Conservation (phyloP, 176 grass and related monocot genomes). For the Dendrocalamus sinicus region DNA sequence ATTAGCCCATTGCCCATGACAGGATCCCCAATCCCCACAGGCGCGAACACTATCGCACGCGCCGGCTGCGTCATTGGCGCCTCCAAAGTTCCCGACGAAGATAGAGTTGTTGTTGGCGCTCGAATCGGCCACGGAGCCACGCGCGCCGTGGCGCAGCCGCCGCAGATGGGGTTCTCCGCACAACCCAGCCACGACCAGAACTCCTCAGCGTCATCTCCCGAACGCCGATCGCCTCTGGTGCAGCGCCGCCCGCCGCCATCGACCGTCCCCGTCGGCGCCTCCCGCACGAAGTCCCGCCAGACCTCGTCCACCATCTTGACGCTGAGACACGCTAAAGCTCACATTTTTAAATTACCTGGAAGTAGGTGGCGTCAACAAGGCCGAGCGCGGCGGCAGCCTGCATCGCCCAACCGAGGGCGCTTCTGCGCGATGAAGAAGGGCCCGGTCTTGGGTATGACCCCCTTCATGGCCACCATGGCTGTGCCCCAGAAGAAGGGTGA, state of each 20-base stretch:
- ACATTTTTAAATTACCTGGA: constrained; percentile 58
- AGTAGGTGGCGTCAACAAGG: constrained; percentile 81
- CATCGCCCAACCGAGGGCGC: constrained; percentile 66
- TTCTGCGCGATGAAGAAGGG: constrained; percentile 94
- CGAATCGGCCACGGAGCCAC: constrained; percentile 40
- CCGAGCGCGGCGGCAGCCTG: constrained; percentile 68
- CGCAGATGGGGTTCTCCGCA: constrained; percentile 46
- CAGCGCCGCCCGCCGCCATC: background rate
- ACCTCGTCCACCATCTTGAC: constrained; percentile 85
- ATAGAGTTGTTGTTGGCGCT: background rate
- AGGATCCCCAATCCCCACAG: too few relatives aligned
- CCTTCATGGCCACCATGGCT: constrained; percentile 99
- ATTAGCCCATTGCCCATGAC: too few relatives aligned
- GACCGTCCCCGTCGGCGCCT: constrained; percentile 10
- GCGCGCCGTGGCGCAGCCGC: background rate
- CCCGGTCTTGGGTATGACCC: constrained; percentile 88
- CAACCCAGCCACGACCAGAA: constrained; percentile 75
- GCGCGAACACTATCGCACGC: too few relatives aligned
- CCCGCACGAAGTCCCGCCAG: constrained; percentile 62
- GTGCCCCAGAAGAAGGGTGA: constrained; percentile 95
- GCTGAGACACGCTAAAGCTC: constrained; percentile 43
- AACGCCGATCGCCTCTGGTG: constrained; percentile 62
- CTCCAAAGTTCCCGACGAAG: too few relatives aligned
- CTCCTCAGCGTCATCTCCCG: constrained; percentile 89
- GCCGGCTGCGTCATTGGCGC: too few relatives aligned